These are phyloP conservation scores for Leccinum subspadiceum DNA, from an alignment of 1,284 basidiomycete genomes.

Conservation along the genomic window DNA sequence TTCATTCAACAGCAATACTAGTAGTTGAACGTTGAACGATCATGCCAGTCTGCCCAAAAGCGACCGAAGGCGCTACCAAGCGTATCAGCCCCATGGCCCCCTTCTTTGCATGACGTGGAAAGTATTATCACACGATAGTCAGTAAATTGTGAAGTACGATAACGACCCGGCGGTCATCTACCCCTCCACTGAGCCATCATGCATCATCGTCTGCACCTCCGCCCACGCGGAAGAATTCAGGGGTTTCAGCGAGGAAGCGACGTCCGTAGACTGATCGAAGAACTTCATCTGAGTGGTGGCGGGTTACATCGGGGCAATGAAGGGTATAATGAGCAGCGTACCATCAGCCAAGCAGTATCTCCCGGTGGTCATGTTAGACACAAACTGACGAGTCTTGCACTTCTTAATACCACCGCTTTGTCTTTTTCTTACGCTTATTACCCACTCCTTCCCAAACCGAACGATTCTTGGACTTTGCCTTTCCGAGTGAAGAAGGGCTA, in stretches of 20 bases:
- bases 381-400: not conserved
- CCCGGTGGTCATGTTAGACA: not conserved
- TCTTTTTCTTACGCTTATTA: conserved; percentile 13
- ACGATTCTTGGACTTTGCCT: no score
- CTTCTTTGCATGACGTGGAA: no score
- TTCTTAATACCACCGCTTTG: conserved; percentile 23
- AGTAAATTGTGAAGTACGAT: no score
- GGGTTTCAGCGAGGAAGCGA: not conserved
- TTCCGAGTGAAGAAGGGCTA: not conserved
- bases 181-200: no score
- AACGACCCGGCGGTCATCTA: no score
- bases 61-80: no score
- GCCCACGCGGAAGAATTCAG: no score
- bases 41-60: no score
- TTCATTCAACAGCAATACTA: not conserved
- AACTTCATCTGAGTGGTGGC: not conserved
- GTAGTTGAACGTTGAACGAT: not conserved
- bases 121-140: no score
- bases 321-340: not conserved
- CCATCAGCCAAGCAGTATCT: not conserved
- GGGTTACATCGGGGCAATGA: no score
- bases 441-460: conserved; percentile 19
- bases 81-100: no score
- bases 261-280: not conserved
- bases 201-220: no score